These are phyloP conservation scores for Solanum ahanhuiri DNA, from an alignment of 257 asterid genomes.

Conservation along the genomic window DNA sequence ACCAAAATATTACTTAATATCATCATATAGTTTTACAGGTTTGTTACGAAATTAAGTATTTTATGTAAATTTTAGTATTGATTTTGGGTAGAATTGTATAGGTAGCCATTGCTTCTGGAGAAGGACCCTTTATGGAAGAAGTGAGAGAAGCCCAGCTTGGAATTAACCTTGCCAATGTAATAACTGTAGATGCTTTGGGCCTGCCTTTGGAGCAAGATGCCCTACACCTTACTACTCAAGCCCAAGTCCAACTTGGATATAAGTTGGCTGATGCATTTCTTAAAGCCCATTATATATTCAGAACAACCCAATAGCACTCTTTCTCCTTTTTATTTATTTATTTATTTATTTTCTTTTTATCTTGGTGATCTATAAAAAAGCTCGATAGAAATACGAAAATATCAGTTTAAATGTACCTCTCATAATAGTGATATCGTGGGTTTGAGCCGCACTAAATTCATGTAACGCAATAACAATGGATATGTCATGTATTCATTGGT, in stretches of 20 bases:
- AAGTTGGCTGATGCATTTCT: slow-evolving; percentile 9
- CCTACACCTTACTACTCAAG: slow-evolving; percentile 5
- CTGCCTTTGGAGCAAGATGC: not conserved
- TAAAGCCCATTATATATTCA: not conserved
- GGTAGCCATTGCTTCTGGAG: slow-evolving; percentile 8
- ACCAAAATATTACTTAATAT: not conserved
- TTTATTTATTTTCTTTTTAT: not conserved
- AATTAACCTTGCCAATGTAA: not conserved
- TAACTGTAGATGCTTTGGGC: slow-evolving; percentile 1
- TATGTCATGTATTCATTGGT: not conserved
- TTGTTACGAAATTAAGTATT: not conserved
- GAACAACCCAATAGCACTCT: not conserved
- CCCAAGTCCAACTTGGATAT: slow-evolving; percentile 13
- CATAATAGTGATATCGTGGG: no score
- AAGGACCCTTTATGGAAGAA: not conserved
- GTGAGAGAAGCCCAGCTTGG: slow-evolving; percentile 13
- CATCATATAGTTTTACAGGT: not conserved
- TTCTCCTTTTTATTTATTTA: not conserved
- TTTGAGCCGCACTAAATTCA: no score
- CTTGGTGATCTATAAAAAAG: not conserved
- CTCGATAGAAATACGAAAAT: not conserved
- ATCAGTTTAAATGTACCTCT: not conserved
- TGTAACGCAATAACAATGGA: no score
- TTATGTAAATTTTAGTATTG: not conserved
- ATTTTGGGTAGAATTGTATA: not conserved